Percentiles rank a stretch among this genome's conserved stretches.
These are phyloP conservation scores for Apocynum venetum DNA, from an alignment of 257 asterid species.

Conservation along the genomic window DNA sequence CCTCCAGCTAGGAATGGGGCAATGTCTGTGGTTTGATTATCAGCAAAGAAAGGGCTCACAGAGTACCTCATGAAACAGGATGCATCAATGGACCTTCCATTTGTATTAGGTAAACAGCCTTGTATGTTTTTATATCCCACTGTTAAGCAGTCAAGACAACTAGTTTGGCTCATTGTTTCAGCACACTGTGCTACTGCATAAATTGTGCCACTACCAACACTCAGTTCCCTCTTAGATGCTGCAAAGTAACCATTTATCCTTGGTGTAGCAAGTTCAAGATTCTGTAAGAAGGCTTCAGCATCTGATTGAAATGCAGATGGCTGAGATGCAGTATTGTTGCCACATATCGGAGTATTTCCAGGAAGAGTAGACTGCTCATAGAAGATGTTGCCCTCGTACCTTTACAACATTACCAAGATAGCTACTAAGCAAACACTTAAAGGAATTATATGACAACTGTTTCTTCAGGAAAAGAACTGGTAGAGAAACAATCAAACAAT, in stretches of 20 bases:
- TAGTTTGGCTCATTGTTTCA: conserved; percentile 42
- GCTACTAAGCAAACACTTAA: not conserved
- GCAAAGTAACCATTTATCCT: conserved; percentile 52
- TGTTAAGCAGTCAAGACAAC: conserved; percentile 65
- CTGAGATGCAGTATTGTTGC: conserved; percentile 49
- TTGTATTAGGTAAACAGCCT: conserved; percentile 59
- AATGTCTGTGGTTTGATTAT: conserved; percentile 49
- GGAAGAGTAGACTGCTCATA: conserved; percentile 60
- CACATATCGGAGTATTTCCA: conserved; percentile 63
- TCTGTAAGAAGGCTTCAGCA: conserved; percentile 35
- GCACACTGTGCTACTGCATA: conserved; percentile 77
- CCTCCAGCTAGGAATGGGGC: conserved; percentile 49
- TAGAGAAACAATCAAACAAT: too few relatives aligned
- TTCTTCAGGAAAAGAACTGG: too few relatives aligned
- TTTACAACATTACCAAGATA: conserved; percentile 7
- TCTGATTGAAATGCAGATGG: conserved; percentile 40
- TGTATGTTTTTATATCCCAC: conserved; percentile 54
- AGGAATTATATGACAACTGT: not conserved
- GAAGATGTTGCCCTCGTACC: conserved; percentile 80
- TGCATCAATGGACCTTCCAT: conserved; percentile 71
- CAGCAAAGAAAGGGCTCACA: conserved; percentile 46
- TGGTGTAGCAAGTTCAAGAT: conserved; percentile 65
- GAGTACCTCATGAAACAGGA: conserved; percentile 74
- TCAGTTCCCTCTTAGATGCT: conserved; percentile 35
- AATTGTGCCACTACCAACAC: conserved; percentile 23